These are phyloP conservation scores for sorghum (Sorghum bicolor) DNA, from an alignment of 176 grass and related monocot species.

Conservation along the genomic window DNA sequence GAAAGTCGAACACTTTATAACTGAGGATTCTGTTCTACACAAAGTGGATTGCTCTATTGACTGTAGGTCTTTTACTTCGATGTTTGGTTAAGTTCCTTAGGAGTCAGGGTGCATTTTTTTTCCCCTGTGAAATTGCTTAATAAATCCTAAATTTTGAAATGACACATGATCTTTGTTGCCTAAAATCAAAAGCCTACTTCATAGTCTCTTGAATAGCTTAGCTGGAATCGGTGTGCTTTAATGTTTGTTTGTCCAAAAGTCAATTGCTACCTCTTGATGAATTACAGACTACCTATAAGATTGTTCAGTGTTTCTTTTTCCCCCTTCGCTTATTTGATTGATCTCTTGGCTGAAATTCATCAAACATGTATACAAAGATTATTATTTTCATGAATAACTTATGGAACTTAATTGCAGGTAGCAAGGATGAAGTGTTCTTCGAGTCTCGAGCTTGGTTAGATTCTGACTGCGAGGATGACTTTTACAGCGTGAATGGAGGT, in stretches of 20 bases:
- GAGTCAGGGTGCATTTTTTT: not conserved
- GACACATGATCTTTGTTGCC: too few species aligned
- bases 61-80: not conserved
- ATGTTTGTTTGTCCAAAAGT: not conserved
- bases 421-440: conserved; percentile 86
- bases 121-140: not conserved
- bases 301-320: not conserved
- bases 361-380: not conserved
- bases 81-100: conserved; percentile 4
- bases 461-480: conserved; percentile 95
- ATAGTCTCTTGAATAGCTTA: too few species aligned
- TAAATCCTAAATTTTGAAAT: not conserved
- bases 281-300: not conserved
- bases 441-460: conserved; percentile 78
- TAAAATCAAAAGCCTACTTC: conserved; percentile 15
- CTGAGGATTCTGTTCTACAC: not conserved
- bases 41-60: not conserved
- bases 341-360: not conserved
- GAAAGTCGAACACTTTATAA: not conserved
- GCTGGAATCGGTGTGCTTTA: not conserved
- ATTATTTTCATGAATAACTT: conserved; percentile 14
- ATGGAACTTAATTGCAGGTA: conserved; percentile 44
- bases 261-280: conserved; percentile 1
- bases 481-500: conserved; percentile 98
- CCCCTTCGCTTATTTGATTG: not conserved